A percentile compares a stretch with the other conserved stretches of the same genome.
These are phyloP conservation scores for Axilococcus clingmanii DNA, from an alignment of 139 green algal genomes.

Conservation along the genomic window DNA sequence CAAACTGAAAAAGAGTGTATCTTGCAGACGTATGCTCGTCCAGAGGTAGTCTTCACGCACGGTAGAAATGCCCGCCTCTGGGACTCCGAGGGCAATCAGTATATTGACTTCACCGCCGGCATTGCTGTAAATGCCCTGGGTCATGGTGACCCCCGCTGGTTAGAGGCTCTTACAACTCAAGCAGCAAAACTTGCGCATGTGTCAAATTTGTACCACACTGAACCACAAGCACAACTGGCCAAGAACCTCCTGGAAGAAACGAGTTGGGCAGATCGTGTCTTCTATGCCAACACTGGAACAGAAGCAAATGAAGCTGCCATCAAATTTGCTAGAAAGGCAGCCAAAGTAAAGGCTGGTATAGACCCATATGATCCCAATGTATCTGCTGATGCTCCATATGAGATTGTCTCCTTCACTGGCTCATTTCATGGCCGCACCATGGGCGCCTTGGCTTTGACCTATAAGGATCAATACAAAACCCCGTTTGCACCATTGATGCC, in stretches of 20 bases:
- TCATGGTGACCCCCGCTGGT: slow-evolving; percentile 78
- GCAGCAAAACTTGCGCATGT: slow-evolving; percentile 75
- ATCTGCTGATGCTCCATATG: slow-evolving; percentile 39
- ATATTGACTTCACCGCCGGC: slow-evolving; percentile 92
- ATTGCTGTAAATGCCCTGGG: slow-evolving; percentile 96
- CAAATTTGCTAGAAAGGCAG: slow-evolving; percentile 97
- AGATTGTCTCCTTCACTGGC: slow-evolving; percentile 88
- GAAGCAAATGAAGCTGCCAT: slow-evolving; percentile 98
- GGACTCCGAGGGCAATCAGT: slow-evolving; percentile 73
- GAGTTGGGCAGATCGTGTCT: slow-evolving; percentile 90
- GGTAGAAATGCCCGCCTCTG: slow-evolving; percentile 74
- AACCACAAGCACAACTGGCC: slow-evolving; percentile 79
- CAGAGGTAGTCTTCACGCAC: slow-evolving; percentile 67
- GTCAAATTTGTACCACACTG: slow-evolving; percentile 95
- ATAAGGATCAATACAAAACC: slow-evolving; percentile 89
- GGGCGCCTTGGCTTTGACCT: slow-evolving; percentile 90
- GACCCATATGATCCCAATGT: slow-evolving; percentile 57
- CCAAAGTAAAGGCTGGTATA: slow-evolving; percentile 57
- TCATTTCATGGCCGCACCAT: slow-evolving; percentile 98
- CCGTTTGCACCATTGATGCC: slow-evolving; percentile 94
- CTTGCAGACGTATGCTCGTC: slow-evolving; percentile 74
- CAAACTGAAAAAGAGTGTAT: slow-evolving; percentile 52
- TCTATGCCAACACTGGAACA: slow-evolving; percentile 96
- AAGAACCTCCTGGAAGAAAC: slow-evolving; percentile 74
- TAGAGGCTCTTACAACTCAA: slow-evolving; percentile 72